phyloP scores from a whole-genome alignment of 495 filamentous ascomycete genomes.

The Aspergillus egyptiacus region DNA sequence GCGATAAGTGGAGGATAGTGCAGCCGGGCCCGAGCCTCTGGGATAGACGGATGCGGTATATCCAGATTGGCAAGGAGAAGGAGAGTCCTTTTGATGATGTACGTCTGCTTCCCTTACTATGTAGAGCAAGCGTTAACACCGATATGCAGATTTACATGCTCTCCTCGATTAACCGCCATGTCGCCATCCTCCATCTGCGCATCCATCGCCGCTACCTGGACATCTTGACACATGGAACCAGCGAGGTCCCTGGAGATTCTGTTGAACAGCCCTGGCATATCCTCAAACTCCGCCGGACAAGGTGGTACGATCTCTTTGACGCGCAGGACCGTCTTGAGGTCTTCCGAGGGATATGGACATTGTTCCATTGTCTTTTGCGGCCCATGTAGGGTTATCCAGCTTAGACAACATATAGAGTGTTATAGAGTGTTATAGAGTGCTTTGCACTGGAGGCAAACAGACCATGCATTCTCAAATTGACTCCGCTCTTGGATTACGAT shows the following conservation, averaged over 20 bases:
- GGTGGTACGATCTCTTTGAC: conserved; percentile 74
- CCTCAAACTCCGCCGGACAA: conserved; percentile 59
- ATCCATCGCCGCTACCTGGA: conserved; percentile 63
- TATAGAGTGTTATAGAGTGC: no score
- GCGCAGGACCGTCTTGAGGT: conserved; percentile 62
- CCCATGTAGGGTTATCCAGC: conserved; percentile 8
- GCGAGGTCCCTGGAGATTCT: conserved; percentile 34
- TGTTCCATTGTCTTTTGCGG: conserved; percentile 69
- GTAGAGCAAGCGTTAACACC: neutral
- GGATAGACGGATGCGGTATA: conserved; percentile 72
- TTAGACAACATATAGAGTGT: neutral
- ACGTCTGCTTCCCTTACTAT: conserved; percentile 1
- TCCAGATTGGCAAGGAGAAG: conserved; percentile 59
- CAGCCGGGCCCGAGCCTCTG: conserved; percentile 60
- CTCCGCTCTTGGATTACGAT: no score
- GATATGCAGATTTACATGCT: conserved; percentile 67
- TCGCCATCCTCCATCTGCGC: conserved; percentile 66
- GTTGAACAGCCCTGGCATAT: conserved; percentile 57
- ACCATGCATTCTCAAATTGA: no score
- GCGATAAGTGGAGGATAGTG: conserved; percentile 46
- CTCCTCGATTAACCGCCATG: conserved; percentile 75
- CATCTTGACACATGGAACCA: conserved; percentile 36
- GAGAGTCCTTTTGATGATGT: conserved; percentile 52
- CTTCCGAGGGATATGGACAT: conserved; percentile 66
- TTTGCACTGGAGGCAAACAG: no score